Evolutionary conservation across 257 asterid genomes (phyloP).

Genomic region (Rehmannia glutinosa): DNA sequence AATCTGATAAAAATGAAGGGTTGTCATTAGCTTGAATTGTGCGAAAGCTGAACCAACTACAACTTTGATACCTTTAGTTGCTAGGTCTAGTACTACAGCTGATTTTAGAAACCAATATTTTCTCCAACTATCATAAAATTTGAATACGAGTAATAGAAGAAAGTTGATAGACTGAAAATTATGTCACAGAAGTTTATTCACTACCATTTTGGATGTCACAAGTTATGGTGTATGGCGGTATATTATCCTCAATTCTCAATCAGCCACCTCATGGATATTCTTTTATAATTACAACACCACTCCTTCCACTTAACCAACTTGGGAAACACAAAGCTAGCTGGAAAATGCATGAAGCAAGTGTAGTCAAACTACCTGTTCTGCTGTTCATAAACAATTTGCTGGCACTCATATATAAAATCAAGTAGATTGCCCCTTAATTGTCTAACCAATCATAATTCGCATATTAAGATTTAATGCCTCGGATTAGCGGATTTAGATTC

Average conservation of each 20-base stretch:
- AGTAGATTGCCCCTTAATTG: neutral
- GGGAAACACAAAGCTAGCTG: neutral
- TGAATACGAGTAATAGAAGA: neutral
- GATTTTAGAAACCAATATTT: neutral
- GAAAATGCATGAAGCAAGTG: neutral
- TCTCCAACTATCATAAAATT: neutral
- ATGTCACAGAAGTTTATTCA: neutral
- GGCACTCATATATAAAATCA: neutral
- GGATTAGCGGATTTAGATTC: neutral
- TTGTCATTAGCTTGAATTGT: too few relatives aligned
- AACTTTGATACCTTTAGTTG: too few relatives aligned
- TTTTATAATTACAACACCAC: neutral
- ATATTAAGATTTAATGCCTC: neutral
- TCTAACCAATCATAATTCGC: neutral
- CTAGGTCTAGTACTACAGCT: neutral
- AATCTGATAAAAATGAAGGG: too few relatives aligned
- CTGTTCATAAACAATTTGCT: neutral
- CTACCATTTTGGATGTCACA: neutral
- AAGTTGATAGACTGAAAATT: neutral
- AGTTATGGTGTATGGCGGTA: neutral
- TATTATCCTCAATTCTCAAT: neutral
- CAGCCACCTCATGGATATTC: neutral
- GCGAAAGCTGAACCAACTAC: too few relatives aligned
- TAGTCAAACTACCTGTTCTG: neutral
- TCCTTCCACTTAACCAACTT: constrained; percentile 1